phyloP scores from a whole-genome alignment of 2,329 filamentous ascomycete genomes.

The Diaporthe sp. region DNA sequence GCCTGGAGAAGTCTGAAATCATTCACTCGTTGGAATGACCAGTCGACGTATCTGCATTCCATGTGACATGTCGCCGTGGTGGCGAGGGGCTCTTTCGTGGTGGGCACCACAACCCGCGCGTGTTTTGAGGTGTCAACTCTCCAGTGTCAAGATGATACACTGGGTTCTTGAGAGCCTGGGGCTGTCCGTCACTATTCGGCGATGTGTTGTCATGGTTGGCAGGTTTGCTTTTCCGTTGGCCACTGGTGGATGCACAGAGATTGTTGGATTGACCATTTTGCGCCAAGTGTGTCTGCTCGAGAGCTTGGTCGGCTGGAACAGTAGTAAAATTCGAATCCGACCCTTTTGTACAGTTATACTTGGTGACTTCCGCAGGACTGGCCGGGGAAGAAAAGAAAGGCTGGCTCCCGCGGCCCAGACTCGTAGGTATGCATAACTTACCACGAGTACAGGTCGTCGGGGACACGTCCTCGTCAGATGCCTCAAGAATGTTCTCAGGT shows the following conservation, averaged over 20 bases:
- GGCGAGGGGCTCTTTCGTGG: neutral
- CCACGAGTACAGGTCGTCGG: neutral
- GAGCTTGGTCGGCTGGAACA: neutral
- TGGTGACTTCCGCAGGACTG: neutral
- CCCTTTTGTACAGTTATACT: neutral
- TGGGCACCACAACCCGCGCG: neutral
- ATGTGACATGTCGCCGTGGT: neutral
- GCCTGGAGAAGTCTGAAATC: neutral
- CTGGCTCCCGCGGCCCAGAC: neutral
- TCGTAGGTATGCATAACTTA: too few relatives aligned
- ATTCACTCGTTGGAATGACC: neutral
- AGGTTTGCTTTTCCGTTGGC: neutral
- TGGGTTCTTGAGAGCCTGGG: neutral
- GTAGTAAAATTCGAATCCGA: rapidly evolving
- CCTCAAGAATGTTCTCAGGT: conserved; percentile 11
- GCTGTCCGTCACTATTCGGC: neutral
- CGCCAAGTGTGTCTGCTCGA: neutral
- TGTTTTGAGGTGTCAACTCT: neutral
- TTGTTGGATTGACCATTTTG: neutral
- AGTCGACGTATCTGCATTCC: neutral
- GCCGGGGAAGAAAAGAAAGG: neutral
- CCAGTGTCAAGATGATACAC: neutral
- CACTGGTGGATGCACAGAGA: neutral
- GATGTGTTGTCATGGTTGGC: rapidly evolving
- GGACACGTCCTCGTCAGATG: neutral